phyloP scores from a whole-genome alignment of 805 yeast genomes.

The Suhomyces pyralidae region DNA sequence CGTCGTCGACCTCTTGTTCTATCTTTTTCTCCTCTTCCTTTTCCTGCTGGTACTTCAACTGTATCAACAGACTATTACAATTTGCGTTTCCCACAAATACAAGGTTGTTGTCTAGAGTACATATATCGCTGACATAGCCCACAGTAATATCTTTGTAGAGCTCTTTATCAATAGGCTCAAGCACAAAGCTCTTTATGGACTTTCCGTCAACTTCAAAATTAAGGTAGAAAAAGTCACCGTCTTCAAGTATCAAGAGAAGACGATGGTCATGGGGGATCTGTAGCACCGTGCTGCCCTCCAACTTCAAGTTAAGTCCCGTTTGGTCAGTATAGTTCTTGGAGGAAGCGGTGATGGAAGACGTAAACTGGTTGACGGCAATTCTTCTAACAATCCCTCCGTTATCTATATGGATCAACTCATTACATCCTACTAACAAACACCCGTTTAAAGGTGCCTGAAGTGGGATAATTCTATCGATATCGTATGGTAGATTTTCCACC shows the following conservation, averaged over 20 bases:
- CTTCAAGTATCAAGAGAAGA: conserved; percentile 28
- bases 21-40: conserved; percentile 1
- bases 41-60: conserved; percentile 30
- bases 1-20: conserved; percentile 4
- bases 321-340: conserved; percentile 44
- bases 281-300: conserved; percentile 49
- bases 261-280: conserved; percentile 37
- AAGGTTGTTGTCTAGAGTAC: conserved; percentile 39
- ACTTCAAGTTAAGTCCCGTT: conserved; percentile 46
- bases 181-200: conserved; percentile 32
- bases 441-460: conserved; percentile 69
- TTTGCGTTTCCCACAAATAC: conserved; percentile 61
- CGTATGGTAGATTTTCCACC: conserved; percentile 69
- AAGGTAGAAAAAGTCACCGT: conserved; percentile 34
- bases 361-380: conserved; percentile 58
- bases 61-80: conserved; percentile 55
- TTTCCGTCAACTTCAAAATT: conserved; percentile 43
- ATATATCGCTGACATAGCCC: conserved; percentile 39
- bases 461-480: conserved; percentile 61
- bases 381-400: conserved; percentile 68
- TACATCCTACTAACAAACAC: conserved; percentile 64
- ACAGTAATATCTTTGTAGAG: conserved; percentile 32
- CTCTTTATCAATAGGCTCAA: conserved; percentile 29
- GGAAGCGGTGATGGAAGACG: conserved; percentile 34
- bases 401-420: conserved; percentile 76